Percentiles rank a stretch among this genome's conserved stretches.
Conservation (phyloP, 495 filamentous ascomycete genomes). For the Aspergillus nanangensis region DNA sequence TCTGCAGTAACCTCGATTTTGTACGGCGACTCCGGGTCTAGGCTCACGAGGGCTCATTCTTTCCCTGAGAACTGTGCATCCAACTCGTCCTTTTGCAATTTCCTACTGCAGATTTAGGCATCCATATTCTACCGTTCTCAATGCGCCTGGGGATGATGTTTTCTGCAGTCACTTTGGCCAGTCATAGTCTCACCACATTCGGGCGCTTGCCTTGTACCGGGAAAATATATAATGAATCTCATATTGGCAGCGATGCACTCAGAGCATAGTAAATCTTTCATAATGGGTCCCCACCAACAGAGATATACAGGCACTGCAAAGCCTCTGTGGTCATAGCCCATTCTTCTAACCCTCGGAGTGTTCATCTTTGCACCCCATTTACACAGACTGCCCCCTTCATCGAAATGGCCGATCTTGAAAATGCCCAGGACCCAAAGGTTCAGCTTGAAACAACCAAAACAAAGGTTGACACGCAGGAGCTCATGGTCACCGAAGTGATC, state of each 20-base stretch:
- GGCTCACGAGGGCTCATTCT: background rate
- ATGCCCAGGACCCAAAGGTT: too few species aligned
- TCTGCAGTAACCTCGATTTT: background rate
- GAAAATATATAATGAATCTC: too few species aligned
- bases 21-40: background rate
- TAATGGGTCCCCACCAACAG: too few species aligned
- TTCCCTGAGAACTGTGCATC: background rate
- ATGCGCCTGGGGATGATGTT: background rate
- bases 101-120: background rate
- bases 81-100: conserved; percentile 1
- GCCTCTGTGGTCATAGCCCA: too few species aligned
- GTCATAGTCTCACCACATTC: background rate
- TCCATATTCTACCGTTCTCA: background rate
- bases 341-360: too few species aligned
- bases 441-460: background rate
- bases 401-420: too few species aligned
- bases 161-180: background rate
- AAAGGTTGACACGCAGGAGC: background rate
- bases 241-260: too few species aligned
- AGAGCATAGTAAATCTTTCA: too few species aligned
- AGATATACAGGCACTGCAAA: too few species aligned
- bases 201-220: background rate
- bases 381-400: too few species aligned
- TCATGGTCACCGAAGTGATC: background rate
- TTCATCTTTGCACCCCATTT: too few species aligned